Percentiles rank a stretch among this genome's conserved stretches.
phyloP scores from a whole-genome alignment of 2,329 filamentous ascomycete species.

The Pseudogymnoascus sp. region DNA sequence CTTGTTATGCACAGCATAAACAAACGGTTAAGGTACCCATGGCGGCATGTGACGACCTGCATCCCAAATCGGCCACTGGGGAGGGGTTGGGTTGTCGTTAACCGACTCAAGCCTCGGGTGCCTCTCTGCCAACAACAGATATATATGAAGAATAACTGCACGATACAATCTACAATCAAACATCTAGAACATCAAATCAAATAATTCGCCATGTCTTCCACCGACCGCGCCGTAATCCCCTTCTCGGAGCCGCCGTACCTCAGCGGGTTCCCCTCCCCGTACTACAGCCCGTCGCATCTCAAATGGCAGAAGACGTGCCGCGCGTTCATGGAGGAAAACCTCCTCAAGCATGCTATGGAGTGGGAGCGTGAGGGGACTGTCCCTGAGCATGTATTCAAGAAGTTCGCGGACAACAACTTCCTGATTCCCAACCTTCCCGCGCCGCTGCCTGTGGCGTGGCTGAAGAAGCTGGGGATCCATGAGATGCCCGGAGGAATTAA shows the following conservation, averaged over 20 bases:
- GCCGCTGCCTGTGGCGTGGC: constrained; percentile 59
- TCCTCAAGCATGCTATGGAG: constrained; percentile 54
- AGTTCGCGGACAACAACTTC: constrained; percentile 59
- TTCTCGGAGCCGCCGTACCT: constrained; percentile 70
- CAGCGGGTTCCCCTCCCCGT: constrained; percentile 59
- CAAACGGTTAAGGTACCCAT: neutral
- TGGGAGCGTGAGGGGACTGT: constrained; percentile 57
- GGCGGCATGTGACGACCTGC: neutral
- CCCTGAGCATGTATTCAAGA: constrained; percentile 54
- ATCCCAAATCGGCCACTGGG: neutral
- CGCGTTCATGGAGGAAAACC: constrained; percentile 54
- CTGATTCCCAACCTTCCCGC: constrained; percentile 61
- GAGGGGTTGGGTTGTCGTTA: neutral
- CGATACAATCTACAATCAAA: neutral
- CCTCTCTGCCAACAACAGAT: constrained; percentile 1
- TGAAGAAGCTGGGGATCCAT: constrained; percentile 56
- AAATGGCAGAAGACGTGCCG: constrained; percentile 61
- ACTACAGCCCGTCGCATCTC: constrained; percentile 58
- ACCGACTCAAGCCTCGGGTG: neutral
- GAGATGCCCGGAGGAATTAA: constrained; percentile 57
- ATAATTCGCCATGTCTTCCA: neutral
- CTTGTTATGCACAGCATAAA: neutral
- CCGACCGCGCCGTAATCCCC: constrained; percentile 37
- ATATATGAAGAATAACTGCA: neutral
- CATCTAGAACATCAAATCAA: neutral